Base-by-base conservation (phyloP, 208 protist genomes). In the Acanthamoeba healyi region DNA sequence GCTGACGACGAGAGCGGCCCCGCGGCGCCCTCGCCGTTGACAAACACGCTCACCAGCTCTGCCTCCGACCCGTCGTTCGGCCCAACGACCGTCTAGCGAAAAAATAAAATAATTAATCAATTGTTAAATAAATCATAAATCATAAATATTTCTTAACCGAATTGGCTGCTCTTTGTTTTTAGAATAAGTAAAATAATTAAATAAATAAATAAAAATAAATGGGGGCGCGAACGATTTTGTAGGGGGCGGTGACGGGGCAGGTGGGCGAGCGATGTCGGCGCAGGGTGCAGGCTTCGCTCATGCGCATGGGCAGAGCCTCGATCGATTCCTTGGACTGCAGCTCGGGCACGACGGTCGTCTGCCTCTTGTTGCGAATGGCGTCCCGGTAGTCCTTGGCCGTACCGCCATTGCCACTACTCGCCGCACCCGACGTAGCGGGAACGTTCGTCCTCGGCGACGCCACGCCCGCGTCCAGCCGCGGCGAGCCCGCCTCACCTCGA, bases 11-110 rank as follows among this genome's bases (percentile, higher is more conserved):
- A 9, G n/a, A 17, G 15, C 4, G n/a, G 17, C 32, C 40, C 9
- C 19, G 34, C 5, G 6, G 17, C n/a, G 67, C 67, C 34, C 6
- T 29, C 63, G 63, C 63, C n/a, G 24, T 38, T 38, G 3, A 82
- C 72, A 19, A 82, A 82, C 19, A 51, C 72, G 72, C 42, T 44
- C 17, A 82, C 72, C 72, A 82, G 42, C 42, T 82, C 72, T 2
- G 72, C 72, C 72, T 82, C 72, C 9, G 72, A 82, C 24, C 72
- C 72, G 42, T 82, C 72, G 26, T 82, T 82, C 24, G 72, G 72
- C 9, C 72, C 72, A 24, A 82, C n/a, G 29, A 82, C 51, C 14
- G 72, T 51, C 72, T 82, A 19, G 32, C 24, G 6, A 72, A 67
- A 67, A 67, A 7, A 67, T 6, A 67, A 32, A 67, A 67, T 34